Evolutionary conservation across 768 basidiomycete genomes (phyloP), one percentile per base, ranked within the genome.

Genomic region (Mrakia hoshinonis): DNA sequence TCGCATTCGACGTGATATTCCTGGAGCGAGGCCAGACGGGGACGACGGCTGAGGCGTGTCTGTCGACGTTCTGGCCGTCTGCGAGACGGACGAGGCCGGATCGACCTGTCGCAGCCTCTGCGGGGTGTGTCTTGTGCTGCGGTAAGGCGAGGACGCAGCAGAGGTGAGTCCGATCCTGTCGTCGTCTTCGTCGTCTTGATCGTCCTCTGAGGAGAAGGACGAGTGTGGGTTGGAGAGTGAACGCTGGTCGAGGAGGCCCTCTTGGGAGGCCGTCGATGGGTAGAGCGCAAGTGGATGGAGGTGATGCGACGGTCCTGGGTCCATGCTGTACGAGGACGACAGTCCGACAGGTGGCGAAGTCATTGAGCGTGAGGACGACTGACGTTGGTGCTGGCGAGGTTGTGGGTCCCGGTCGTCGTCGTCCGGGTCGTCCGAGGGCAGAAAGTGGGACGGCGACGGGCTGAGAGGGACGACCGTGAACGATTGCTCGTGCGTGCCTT

Each of bases 171-270:
- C 26, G 29, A 55, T 55, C 1, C 54, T 26, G 26, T 55, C 54
- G 54, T 55, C 54, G 12, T 55, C 54, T 7, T 24, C n/a, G 13
- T 55, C 54, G 54, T 55, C 54, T 55, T 55, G n/a, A n/a, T n/a
- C n/a, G n/a, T n/a, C n/a, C n/a, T n/a, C 54, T 11, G 54, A 55
- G 7, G 54, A 55, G 26, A 31, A 55, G 54, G 26, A 18, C 26
- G 54, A 55, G 54, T 55, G 54, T n/a, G 34, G 26, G 54, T 26
- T 29, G 54, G 54, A 29, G 54, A 18, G 13, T 9, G 54, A 26
- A 15, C 15, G 54, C 26, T 55, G 26, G 54, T 26, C 7, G 54
- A 55, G 54, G 13, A 55, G 54, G 20, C 54, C 54, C 22, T 55
- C 54, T 15, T 55, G 54, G 9, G 54, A 55, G 54, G 54, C 54